phyloP scores from a whole-genome alignment of 768 basidiomycete genomes.

The Lactifluus echinatus region DNA sequence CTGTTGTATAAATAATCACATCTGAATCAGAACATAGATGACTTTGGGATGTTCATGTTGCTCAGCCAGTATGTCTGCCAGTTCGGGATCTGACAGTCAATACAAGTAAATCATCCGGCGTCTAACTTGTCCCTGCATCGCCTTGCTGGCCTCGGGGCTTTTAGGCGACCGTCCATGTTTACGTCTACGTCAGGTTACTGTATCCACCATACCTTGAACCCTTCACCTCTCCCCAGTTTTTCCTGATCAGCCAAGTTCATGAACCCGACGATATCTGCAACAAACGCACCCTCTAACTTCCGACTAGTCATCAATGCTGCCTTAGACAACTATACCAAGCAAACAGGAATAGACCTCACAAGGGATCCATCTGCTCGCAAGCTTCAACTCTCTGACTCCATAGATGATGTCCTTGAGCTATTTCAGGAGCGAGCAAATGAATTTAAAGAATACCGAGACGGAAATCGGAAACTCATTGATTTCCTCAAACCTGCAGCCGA shows the following conservation, averaged over 20 bases:
- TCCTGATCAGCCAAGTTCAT: not conserved
- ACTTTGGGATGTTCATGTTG: too few species aligned
- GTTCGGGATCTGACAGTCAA: too few species aligned
- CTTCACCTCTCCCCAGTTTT: not conserved
- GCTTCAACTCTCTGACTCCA: not conserved
- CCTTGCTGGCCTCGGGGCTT: too few species aligned
- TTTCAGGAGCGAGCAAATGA: not conserved
- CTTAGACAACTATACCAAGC: not conserved
- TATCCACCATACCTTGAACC: not conserved
- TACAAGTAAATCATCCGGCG: too few species aligned
- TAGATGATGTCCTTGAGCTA: not conserved
- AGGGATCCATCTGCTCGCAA: not conserved
- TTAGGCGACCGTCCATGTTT: too few species aligned
- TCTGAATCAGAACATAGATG: too few species aligned
- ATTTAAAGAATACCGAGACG: constrained; percentile 6
- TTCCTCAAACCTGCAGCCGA: not conserved
- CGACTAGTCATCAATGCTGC: not conserved
- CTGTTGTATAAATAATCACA: too few species aligned
- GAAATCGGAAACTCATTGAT: constrained; percentile 4
- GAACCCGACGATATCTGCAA: not conserved
- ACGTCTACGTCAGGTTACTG: too few species aligned
- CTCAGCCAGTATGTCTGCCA: too few species aligned
- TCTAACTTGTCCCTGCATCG: not conserved
- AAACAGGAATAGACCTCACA: constrained; percentile 6
- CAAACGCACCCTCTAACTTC: not conserved